These are phyloP conservation scores for Linnemannia exigua DNA, from an alignment of 192 early-diverging fungal species.

Conservation along the genomic window DNA sequence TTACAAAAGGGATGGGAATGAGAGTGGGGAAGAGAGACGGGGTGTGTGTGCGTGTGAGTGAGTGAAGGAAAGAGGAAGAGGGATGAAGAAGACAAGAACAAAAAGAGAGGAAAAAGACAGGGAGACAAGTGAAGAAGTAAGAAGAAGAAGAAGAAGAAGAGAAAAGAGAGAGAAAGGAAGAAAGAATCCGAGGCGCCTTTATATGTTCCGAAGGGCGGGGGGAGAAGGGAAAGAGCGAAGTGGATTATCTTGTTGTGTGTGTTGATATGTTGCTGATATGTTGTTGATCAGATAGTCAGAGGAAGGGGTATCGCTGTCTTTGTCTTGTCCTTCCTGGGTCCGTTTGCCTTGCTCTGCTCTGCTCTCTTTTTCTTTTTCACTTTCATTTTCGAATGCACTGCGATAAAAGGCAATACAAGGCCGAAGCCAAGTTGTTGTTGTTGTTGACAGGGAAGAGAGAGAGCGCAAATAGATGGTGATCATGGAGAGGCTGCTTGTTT, in stretches of 20 bases:
- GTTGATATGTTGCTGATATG: background rate
- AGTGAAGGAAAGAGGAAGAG: background rate
- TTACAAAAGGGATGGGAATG: background rate
- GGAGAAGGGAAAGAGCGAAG: conserved; percentile 3
- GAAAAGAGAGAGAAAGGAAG: conserved; percentile 13
- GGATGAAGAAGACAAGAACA: background rate
- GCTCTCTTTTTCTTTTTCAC: background rate
- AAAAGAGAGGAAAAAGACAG: conserved; percentile 2
- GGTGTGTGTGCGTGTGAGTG: background rate
- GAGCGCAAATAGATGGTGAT: background rate
- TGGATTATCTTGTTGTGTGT: conserved; percentile 12
- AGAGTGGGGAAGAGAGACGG: background rate
- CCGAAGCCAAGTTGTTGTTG: background rate
- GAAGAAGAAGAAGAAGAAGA: conserved; percentile 1
- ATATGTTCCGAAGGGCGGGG: conserved; percentile 29
- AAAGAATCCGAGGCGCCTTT: conserved; percentile 41
- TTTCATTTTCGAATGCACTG: background rate
- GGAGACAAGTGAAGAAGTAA: conserved; percentile 12
- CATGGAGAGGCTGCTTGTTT: no score
- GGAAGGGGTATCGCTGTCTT: no score
- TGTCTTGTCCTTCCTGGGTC: no score
- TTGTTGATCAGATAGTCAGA: background rate
- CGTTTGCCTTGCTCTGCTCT: background rate
- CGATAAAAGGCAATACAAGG: conserved; percentile 3
- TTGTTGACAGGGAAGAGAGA: no score